Evolutionary conservation across 345 rosid species (phyloP), one percentile per base, ranked within the genome.

Genomic region (Geranium rotundifolium): DNA sequence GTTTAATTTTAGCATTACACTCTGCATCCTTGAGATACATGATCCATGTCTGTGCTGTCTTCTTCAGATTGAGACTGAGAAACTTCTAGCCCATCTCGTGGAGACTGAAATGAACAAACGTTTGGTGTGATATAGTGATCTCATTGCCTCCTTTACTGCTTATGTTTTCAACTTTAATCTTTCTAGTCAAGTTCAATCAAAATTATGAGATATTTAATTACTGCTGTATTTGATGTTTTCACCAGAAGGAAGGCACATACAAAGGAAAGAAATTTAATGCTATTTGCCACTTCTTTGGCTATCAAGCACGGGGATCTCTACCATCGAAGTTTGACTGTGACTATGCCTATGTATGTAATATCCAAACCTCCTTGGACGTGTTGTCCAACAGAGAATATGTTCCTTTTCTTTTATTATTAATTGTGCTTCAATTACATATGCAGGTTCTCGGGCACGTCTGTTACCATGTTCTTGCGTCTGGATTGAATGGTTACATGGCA

Each of bases 251-350:
- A 72, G 97, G 93, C 71, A 85, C 80, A 67, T 90, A 88, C 86
- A 90, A 70, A 76, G 99, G 97, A 62, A 93, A 90, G 74, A 93
- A 90, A 67, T 85, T 93, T 79, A 93, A 85, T 80, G 95, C 97
- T 4, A 93, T 93, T 68, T 90, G 96, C 83, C 97, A 93, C 80
- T 93, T 93, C 75, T 93, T 93, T 57, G 99, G 99, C 71, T 90
- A 93, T 76, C 99, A 93, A 73, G 99, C 99, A 77, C 90, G 99
- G 54, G 99, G 99, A 69, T 88, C 96, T 37, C 78, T 93, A 65
- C 97, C 99, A 69, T 93, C 99, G 3, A 93, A 93, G 70, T 93
- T 93, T 4, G 99, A 93, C 67, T 90, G 96, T 29, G 99, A 93
- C 81, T 90, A 93, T 57, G 99, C 96, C 60, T 90, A 88, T 58